Conservation (phyloP, 1,139 yeast species). For the Sugiyamaella castrensis region DNA sequence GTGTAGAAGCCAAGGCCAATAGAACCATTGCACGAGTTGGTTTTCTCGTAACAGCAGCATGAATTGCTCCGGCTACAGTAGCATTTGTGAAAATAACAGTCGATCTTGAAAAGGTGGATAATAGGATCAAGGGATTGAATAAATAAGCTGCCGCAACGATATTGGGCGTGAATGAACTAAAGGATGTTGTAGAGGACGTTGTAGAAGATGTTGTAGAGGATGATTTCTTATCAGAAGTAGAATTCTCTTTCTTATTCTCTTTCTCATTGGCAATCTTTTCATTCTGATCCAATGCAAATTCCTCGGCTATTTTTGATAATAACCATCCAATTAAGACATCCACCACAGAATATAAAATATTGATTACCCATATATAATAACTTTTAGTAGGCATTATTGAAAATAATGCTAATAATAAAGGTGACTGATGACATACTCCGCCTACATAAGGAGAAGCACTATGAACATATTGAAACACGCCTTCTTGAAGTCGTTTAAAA, state of each 20-base stretch:
- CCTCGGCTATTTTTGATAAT: conserved; percentile 44
- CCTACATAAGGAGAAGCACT: conserved; percentile 72
- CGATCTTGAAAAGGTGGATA: conserved; percentile 68
- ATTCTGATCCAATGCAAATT: neutral
- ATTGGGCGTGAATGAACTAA: conserved; percentile 23
- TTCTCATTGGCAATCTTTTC: conserved; percentile 3
- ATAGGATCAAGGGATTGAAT: conserved; percentile 73
- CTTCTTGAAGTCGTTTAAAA: conserved; percentile 67
- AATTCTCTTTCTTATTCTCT: neutral
- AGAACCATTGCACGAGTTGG: conserved; percentile 48
- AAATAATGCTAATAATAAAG: conserved; percentile 57
- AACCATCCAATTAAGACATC: conserved; percentile 44
- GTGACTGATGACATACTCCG: conserved; percentile 83
- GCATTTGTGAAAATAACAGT: conserved; percentile 61
- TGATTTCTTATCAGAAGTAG: neutral
- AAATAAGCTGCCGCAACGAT: conserved; percentile 55
- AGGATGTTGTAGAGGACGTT: too few species aligned
- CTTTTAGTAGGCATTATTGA: conserved; percentile 36
- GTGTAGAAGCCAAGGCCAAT: conserved; percentile 62
- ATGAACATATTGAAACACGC: conserved; percentile 63
- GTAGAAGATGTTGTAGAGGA: too few species aligned
- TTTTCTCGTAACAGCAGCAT: conserved; percentile 44
- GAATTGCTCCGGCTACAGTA: conserved; percentile 52
- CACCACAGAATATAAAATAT: conserved; percentile 41
- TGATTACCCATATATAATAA: conserved; percentile 21